phyloP scores from a whole-genome alignment of 176 grass and related monocot genomes.

The Metroxylon sagu region DNA sequence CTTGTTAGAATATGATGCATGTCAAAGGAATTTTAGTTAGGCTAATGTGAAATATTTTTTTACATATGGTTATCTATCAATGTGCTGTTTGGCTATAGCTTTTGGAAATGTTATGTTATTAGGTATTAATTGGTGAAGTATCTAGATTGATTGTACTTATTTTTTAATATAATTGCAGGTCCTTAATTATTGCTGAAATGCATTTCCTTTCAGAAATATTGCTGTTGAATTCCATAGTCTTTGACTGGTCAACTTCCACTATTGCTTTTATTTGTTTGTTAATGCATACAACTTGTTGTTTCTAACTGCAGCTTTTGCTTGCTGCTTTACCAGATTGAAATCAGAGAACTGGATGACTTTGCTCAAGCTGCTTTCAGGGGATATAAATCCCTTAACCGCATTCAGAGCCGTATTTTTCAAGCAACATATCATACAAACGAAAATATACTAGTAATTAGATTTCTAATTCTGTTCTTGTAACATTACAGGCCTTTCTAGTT shows the following conservation, averaged over 20 bases:
- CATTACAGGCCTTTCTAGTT: not conserved
- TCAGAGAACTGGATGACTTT: constrained; percentile 83
- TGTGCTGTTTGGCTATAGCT: no score
- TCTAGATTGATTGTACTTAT: no score
- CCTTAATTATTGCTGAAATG: no score
- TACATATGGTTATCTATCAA: no score
- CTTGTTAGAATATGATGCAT: no score
- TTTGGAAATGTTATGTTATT: no score
- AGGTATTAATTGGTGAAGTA: no score
- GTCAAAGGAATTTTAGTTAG: no score
- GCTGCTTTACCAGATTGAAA: constrained; percentile 61
- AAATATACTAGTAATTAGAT: constrained; percentile 72
- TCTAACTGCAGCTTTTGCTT: constrained; percentile 15
- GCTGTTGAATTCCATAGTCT: no score
- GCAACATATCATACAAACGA: constrained; percentile 88
- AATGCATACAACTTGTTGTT: not conserved
- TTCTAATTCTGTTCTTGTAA: constrained; percentile 14
- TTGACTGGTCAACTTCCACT: not conserved
- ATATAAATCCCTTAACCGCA: constrained; percentile 86
- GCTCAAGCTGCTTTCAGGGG: constrained; percentile 89
- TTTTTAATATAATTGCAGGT: no score
- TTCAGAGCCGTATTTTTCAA: constrained; percentile 90
- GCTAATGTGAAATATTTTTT: no score
- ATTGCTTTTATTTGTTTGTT: constrained; percentile 1
- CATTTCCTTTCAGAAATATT: no score